Conservation (phyloP, 306 rosid species). For the Fragaria nilgerrensis region DNA sequence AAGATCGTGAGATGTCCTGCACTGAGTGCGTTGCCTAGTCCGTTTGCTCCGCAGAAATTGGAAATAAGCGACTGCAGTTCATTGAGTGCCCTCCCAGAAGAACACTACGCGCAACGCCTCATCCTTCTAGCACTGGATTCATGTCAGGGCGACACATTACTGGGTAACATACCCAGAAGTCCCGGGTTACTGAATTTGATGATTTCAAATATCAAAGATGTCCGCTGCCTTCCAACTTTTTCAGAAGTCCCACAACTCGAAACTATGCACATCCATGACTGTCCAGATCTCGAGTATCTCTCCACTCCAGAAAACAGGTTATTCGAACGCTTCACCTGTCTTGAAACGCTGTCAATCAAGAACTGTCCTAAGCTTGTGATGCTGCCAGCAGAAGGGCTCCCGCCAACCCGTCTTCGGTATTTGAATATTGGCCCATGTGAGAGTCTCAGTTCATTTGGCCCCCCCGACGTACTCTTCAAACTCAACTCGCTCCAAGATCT, state of each 20-base stretch:
- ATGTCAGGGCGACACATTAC: not conserved
- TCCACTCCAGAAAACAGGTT: not conserved
- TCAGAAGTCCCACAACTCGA: no score
- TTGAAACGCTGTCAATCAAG: not conserved
- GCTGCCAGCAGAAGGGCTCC: conserved; percentile 13
- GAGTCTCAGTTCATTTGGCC: conserved; percentile 14
- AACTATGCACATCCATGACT: not conserved
- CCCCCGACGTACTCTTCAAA: not conserved
- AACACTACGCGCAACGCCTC: not conserved
- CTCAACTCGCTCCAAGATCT: conserved; percentile 13
- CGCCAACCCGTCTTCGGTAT: conserved; percentile 3
- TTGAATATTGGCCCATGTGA: conserved; percentile 7
- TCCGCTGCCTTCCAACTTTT: not conserved
- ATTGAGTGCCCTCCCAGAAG: not conserved
- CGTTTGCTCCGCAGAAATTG: not conserved
- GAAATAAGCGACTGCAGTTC: conserved; percentile 9
- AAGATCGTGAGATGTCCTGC: conserved; percentile 18
- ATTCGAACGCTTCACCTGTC: not conserved
- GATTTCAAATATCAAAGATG: conserved; percentile 16
- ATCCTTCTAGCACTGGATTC: not conserved
- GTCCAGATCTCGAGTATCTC: not conserved
- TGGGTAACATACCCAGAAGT: not conserved
- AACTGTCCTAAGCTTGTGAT: conserved; percentile 23
- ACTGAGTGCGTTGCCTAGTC: not conserved
- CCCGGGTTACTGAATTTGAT: no score